Evolutionary conservation across 192 early-diverging fungal species (phyloP).

Genomic region (Phlyctochytrium bullatum): DNA sequence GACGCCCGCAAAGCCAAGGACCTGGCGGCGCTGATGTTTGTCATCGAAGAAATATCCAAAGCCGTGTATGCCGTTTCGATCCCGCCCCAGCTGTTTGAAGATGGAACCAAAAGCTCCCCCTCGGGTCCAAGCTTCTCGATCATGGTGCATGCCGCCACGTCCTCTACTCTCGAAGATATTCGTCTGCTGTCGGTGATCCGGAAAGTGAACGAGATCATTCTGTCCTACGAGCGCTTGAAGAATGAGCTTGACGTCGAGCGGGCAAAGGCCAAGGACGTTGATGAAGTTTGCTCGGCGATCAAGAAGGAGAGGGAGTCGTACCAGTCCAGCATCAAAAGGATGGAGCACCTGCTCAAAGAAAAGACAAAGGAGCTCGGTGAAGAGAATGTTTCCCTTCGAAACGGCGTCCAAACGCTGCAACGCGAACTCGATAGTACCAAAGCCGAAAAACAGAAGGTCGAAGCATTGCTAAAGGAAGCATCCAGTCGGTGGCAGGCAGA

Average conservation of each 20-base stretch:
- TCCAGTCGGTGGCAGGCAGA: not conserved
- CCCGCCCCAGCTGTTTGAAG: not conserved
- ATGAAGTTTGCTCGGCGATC: not conserved
- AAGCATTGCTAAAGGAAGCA: conserved; percentile 4
- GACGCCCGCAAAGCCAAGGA: conserved; percentile 13
- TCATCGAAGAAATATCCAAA: conserved; percentile 17
- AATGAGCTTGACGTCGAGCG: conserved; percentile 8
- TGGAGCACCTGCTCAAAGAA: conserved; percentile 25
- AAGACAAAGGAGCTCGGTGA: conserved; percentile 4
- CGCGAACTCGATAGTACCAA: not conserved
- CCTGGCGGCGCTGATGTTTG: conserved; percentile 14
- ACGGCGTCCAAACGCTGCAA: conserved; percentile 14
- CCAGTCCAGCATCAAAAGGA: conserved; percentile 15
- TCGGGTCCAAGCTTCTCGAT: not conserved
- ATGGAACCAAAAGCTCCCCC: not conserved
- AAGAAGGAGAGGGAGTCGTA: conserved; percentile 9
- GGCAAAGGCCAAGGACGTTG: conserved; percentile 4
- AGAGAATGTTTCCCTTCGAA: conserved; percentile 3
- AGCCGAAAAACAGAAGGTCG: conserved; percentile 5
- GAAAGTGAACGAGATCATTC: conserved; percentile 17
- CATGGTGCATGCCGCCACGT: not conserved
- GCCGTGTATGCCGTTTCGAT: not conserved
- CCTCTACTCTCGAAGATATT: conserved; percentile 7
- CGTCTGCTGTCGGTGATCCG: conserved; percentile 1
- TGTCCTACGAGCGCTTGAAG: conserved; percentile 13